These are phyloP conservation scores for Auricularia heimuer DNA, from an alignment of 768 basidiomycete species.

Conservation along the genomic window DNA sequence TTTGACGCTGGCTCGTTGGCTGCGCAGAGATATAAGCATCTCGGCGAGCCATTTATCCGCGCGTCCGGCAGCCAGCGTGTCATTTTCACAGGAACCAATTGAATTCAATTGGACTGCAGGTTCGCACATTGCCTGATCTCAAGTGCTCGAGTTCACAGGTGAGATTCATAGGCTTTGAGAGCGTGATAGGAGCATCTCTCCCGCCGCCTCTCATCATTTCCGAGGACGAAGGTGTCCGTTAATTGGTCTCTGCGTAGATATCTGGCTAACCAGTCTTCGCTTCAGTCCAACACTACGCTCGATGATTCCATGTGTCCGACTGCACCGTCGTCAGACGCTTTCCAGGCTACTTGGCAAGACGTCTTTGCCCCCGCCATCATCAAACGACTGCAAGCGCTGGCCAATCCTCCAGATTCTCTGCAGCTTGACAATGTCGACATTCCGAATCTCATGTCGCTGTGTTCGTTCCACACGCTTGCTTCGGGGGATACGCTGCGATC, in stretches of 20 bases:
- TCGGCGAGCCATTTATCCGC: slow-evolving; percentile 47
- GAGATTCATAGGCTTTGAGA: slow-evolving; percentile 42
- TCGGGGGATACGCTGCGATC: background rate
- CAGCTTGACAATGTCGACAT: slow-evolving; percentile 46
- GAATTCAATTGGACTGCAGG: slow-evolving; percentile 54
- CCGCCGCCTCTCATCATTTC: slow-evolving; percentile 45
- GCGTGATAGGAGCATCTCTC: slow-evolving; percentile 37
- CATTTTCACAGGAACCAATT: slow-evolving; percentile 41
- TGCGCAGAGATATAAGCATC: slow-evolving; percentile 42
- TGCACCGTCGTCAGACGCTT: slow-evolving; percentile 32
- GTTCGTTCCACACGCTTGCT: slow-evolving; percentile 68
- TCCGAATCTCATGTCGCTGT: slow-evolving; percentile 55
- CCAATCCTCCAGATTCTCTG: slow-evolving; percentile 47
- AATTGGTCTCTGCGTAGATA: background rate
- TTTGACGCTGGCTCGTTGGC: slow-evolving; percentile 42
- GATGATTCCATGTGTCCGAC: slow-evolving; percentile 57
- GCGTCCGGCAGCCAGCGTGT: slow-evolving; percentile 47
- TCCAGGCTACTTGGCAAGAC: slow-evolving; percentile 45
- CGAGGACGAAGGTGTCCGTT: slow-evolving; percentile 42
- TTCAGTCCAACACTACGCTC: slow-evolving; percentile 48
- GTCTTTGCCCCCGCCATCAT: slow-evolving; percentile 48
- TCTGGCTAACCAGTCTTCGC: too few relatives aligned
- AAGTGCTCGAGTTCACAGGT: background rate
- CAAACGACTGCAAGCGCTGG: slow-evolving; percentile 41
- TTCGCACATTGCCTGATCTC: slow-evolving; percentile 13